These are phyloP conservation scores for Metarhizium humberi DNA, from an alignment of 2,329 filamentous ascomycete species.

Conservation along the genomic window DNA sequence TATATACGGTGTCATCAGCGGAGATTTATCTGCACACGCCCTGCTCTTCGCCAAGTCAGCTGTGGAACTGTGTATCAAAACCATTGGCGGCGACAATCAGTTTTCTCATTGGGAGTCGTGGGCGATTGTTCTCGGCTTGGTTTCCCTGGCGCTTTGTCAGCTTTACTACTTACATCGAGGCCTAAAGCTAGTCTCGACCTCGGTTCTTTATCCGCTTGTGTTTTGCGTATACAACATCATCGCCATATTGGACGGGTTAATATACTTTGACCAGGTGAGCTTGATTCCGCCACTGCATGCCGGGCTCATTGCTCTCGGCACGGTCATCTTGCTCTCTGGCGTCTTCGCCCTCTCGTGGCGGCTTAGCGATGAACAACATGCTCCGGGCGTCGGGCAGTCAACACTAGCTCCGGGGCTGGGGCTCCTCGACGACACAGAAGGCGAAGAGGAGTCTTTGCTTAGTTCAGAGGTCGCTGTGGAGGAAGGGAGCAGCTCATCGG, in stretches of 20 bases:
- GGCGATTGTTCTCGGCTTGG: constrained; percentile 75
- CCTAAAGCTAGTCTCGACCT: constrained; percentile 89
- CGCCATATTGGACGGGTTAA: constrained; percentile 90
- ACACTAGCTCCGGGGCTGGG: constrained; percentile 75
- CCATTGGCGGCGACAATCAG: constrained; percentile 80
- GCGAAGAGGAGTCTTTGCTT: constrained; percentile 48
- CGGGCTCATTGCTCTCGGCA: constrained; percentile 76
- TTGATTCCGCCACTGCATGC: constrained; percentile 68
- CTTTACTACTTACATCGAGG: constrained; percentile 93
- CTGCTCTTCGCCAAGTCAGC: constrained; percentile 92
- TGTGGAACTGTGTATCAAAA: constrained; percentile 84
- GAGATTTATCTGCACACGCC: constrained; percentile 87
- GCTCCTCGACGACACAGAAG: constrained; percentile 60
- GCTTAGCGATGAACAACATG: constrained; percentile 66
- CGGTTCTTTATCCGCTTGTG: constrained; percentile 89
- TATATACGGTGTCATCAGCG: constrained; percentile 81
- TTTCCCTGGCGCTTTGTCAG: constrained; percentile 76
- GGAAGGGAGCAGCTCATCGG: constrained; percentile 29
- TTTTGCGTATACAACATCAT: constrained; percentile 99
- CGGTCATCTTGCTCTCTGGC: constrained; percentile 73
- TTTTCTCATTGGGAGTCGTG: constrained; percentile 94
- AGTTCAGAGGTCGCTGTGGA: constrained; percentile 34
- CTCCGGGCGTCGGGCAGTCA: constrained; percentile 52
- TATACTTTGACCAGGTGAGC: constrained; percentile 89
- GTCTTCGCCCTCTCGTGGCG: constrained; percentile 92